Base-by-base conservation (phyloP, 2,329 filamentous ascomycete genomes). In the Apiospora saccharicola region DNA sequence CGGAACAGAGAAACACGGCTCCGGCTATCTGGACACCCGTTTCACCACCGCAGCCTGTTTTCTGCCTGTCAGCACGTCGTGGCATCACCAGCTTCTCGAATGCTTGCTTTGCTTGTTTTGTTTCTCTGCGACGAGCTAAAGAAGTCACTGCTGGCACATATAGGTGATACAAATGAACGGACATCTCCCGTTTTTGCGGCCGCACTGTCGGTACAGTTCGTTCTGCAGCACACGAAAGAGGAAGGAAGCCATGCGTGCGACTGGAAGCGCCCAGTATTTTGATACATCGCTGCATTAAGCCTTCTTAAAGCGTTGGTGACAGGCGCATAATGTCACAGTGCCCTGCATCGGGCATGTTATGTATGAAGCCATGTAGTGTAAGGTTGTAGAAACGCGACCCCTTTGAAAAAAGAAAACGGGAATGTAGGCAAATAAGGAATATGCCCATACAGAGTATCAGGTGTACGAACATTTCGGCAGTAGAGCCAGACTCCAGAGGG, bases 61-160 rank as follows among this genome's bases (percentile, higher is more conserved):
- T 30, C 34, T 16, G 24, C n/a, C 49, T 26, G 53, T 57, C 57
- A 64, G 57, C 57, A 57, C 41, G 19, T 61, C 26, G 53, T 61
- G 53, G 53, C 53, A 12, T 22, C 53, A 1, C 7, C 37, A 22
- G 34, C 26, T 19, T 47, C 19, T 19, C 16, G 5, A 47, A 19
- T 19, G 14, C 16, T 22, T 1, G 46, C 22, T 22, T 47, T 47
- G 8, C 49, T 30, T 53, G 49, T 19, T 61, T 57, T 22, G 53
- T 61, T 37, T n/a, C 30, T 37, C 12, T 37, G 6, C 30, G 30
- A 22, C 22, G 37, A 41, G 53, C 53, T 61, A 30, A 10, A 41
- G 26, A 8, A 4, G 7, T 10, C 34, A 41, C 14, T 64, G 30
- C 30, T 37, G 10, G 12, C 1, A 26, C 13, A 13, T 24, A 51